Conservation (phyloP, 2,329 filamentous ascomycete genomes). For the Aspergillus piperis region DNA sequence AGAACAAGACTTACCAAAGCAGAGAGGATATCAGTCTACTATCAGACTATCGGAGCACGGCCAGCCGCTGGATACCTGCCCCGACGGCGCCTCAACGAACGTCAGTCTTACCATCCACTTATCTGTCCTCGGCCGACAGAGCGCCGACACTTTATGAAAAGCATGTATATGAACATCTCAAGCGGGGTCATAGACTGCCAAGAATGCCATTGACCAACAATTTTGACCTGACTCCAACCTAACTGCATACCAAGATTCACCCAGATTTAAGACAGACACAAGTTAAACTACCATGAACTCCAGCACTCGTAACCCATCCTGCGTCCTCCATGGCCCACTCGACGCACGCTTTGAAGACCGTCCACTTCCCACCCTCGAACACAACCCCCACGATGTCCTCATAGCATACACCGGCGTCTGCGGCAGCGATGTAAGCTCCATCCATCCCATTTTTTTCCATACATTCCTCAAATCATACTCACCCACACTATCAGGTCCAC, state of each 20-base stretch:
- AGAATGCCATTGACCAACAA: too few relatives aligned
- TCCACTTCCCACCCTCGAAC: conserved; percentile 37
- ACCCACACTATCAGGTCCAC: conserved; percentile 31
- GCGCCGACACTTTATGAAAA: too few relatives aligned
- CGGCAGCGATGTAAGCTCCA: conserved; percentile 38
- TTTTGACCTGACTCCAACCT: too few relatives aligned
- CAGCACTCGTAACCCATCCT: conserved; percentile 19
- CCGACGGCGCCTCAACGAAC: background rate
- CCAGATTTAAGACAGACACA: background rate
- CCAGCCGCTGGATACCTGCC: background rate
- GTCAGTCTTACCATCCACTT: background rate
- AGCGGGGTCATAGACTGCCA: too few relatives aligned
- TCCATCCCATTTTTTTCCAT: background rate
- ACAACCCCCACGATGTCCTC: conserved; percentile 43
- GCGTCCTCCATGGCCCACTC: conserved; percentile 44
- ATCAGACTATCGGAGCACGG: background rate
- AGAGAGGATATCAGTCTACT: too few relatives aligned
- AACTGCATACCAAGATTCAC: too few relatives aligned
- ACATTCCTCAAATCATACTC: background rate
- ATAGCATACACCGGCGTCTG: conserved; percentile 51
- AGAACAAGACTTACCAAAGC: too few relatives aligned
- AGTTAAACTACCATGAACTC: background rate
- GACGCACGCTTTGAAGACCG: conserved; percentile 42
- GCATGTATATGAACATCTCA: too few relatives aligned
- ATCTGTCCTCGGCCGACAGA: too few relatives aligned